Base-by-base conservation (phyloP, 306 rosid genomes). In the Pueraria montana region DNA sequence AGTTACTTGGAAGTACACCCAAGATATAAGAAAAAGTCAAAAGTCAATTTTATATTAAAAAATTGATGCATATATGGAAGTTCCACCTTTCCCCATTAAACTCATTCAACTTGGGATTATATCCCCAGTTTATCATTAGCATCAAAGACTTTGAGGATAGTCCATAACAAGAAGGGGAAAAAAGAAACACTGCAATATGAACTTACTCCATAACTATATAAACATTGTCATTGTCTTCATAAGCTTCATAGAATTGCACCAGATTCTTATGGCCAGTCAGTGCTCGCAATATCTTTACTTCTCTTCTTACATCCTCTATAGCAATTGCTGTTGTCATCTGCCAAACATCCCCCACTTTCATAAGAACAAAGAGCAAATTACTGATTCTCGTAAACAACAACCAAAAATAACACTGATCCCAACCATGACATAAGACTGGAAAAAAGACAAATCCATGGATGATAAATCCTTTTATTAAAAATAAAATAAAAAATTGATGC, bases 241-340 rank as follows among this genome's bases (percentile, higher is more conserved):
- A 94, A 56, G 94, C 91, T 78, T 89, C 98, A 74, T 92, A 89
- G 87, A 91, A 94, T 52, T 91, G 94, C 87, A 92, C 98, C 14
- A 94, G 69, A 83, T 94, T 94, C 84, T 84, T 84, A 73, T 94
- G 98, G 71, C 97, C 97, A 0, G 91, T 85, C 66, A 94, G 82
- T 42, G 95, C 96, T 8, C 92, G 88, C 68, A 94, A 83, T 82
- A 94, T 94, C 89, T 91, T 92, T 65, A 94, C 98, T 87, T 94
- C 98, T 83, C 98, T 92, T 77, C 93, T 86, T 18, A 91, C 96
- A 85, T 94, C 98, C 80, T 94, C 97, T 14, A 94, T 84, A 2
- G 97, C 92, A 86, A 94, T 92, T 12, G 93, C 89, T 36, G 98
- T 94, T 32, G 97, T 89, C 98, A 94, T 91, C 98, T 94, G 92